phyloP scores from a whole-genome alignment of 345 rosid species.

The Schrenkiella parvula region DNA sequence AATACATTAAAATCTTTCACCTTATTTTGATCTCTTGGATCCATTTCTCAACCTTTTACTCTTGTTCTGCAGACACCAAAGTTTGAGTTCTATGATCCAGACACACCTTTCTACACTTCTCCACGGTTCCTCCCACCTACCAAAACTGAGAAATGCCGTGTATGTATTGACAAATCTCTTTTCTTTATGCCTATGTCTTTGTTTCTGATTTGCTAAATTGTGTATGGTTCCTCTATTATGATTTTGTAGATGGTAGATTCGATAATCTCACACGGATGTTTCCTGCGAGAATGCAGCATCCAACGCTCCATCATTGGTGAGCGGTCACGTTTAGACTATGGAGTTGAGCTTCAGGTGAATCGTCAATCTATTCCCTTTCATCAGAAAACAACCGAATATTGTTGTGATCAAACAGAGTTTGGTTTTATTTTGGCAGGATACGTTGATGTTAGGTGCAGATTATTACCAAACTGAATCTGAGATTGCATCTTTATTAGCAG shows the following conservation, averaged over 20 bases:
- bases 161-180: constrained; percentile 21
- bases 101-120: constrained; percentile 72
- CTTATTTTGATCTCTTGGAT: constrained; percentile 1
- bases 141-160: constrained; percentile 67
- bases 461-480: constrained; percentile 71
- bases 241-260: constrained; percentile 53
- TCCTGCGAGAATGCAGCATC: constrained; percentile 70
- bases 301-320: constrained; percentile 75
- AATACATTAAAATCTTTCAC: background rate
- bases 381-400: background rate
- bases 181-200: constrained; percentile 1
- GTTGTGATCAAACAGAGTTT: background rate
- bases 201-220: background rate
- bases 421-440: constrained; percentile 41
- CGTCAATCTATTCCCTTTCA: background rate
- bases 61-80: constrained; percentile 53
- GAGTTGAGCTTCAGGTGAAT: constrained; percentile 68
- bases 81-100: constrained; percentile 79
- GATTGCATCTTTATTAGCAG: constrained; percentile 52
- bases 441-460: constrained; percentile 91
- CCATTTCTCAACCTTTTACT: background rate
- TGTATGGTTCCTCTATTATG: background rate
- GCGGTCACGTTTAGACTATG: constrained; percentile 73
- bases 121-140: constrained; percentile 84
- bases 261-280: constrained; percentile 82